Evolutionary conservation across 768 basidiomycete species (phyloP).

Genomic region (Agaricus sinodeliciosus): DNA sequence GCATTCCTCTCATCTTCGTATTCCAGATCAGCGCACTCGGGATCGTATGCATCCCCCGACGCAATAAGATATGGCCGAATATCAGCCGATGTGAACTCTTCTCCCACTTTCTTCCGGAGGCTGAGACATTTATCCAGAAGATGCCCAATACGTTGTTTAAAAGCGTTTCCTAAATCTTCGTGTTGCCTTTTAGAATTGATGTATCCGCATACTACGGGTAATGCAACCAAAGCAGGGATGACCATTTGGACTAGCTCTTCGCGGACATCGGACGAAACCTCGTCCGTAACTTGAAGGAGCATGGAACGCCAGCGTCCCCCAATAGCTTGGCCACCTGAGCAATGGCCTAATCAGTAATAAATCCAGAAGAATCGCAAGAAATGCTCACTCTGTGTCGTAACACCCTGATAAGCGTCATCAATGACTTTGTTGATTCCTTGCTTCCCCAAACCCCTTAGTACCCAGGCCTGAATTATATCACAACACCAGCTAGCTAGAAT

Average conservation of each 20-base stretch:
- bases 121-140: slow-evolving; percentile 22
- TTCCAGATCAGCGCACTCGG: slow-evolving; percentile 18
- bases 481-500: background rate
- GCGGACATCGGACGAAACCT: background rate
- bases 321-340: slow-evolving; percentile 34
- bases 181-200: background rate
- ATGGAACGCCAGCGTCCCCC: slow-evolving; percentile 38
- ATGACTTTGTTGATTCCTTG: background rate
- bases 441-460: background rate
- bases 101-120: slow-evolving; percentile 20
- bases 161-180: slow-evolving; percentile 11
- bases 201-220: background rate
- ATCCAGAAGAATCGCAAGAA: too few species aligned
- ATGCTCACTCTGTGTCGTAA: background rate
- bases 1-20: slow-evolving; percentile 17
- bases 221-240: background rate
- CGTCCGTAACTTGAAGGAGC: slow-evolving; percentile 18
- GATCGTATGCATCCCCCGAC: slow-evolving; percentile 10
- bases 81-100: slow-evolving; percentile 23
- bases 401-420: background rate
- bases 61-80: slow-evolving; percentile 14
- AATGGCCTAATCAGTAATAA: background rate
- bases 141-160: slow-evolving; percentile 18
- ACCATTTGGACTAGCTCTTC: background rate
- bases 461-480: background rate